Evolutionary conservation across 73 alveolate genomes (phyloP), one percentile per base, ranked within the genome.

Genomic region (Paramecium pentaurelia): DNA sequence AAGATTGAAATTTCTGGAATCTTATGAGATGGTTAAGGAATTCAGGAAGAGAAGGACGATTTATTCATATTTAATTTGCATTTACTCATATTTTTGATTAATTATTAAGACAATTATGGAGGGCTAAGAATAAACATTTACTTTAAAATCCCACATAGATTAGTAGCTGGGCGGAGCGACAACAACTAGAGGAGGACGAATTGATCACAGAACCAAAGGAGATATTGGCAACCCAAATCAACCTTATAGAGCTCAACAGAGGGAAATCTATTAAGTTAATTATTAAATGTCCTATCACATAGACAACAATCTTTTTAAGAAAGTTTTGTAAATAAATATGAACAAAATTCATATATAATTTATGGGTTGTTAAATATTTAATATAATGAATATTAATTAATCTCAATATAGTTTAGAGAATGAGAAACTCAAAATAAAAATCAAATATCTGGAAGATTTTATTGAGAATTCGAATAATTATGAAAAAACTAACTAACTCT

Each of bases 221-320:
- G 75, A 42, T 28, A 22, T 27, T 22, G 77, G 44, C 58, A 8
- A 28, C 47, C 71, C 20, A 20, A 42, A 45, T 14, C 84, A 64
- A 64, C 84, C 84, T 64, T 32, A 8, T 34, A 64, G 47, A 32
- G 58, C 75, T 11, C 91, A 45, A 45, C 91, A 28, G 75, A 47
- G 58, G 75, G 71, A 49, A 42, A 45, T 80, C 91, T 80, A 80
- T 45, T 80, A 80, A 80, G 49, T 44, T 45, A 45, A 80, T 80
- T 45, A 45, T 80, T 38, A 80, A 42, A 45, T 18, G 71, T 80
- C 91, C 91, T 27, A 80, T 45, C 91, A 80, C 91, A 80, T 80
- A 80, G 77, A 80, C 91, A 80, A 49, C 91, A 80, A 42, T 80
- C 30, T 40, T 32, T 45, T 32, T 34, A 18, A n/a, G 60, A 36